phyloP scores from a whole-genome alignment of 163 green algal species.

The Chloromonas sp. region DNA sequence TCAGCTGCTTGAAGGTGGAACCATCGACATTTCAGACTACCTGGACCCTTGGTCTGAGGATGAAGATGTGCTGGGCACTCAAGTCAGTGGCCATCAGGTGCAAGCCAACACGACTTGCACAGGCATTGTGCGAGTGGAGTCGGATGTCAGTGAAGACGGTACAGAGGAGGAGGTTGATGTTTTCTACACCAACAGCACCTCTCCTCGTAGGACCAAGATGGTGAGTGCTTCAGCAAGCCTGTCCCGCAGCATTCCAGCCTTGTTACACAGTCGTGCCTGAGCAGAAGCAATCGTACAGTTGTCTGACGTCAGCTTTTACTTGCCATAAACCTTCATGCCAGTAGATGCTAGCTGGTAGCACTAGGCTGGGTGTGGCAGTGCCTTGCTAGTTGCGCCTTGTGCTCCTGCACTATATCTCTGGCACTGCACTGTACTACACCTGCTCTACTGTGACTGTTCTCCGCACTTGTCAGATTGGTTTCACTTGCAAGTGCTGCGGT shows the following conservation, averaged over 20 bases:
- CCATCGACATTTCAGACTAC: neutral
- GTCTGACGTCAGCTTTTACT: too few species aligned
- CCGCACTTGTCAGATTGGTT: neutral
- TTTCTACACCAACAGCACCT: neutral
- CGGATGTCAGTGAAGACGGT: neutral
- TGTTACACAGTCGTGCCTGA: too few species aligned
- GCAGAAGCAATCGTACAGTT: too few species aligned
- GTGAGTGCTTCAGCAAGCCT: neutral
- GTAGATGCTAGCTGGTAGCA: too few species aligned
- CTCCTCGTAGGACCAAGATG: constrained; percentile 7
- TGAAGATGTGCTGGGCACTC: too few species aligned
- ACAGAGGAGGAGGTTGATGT: neutral
- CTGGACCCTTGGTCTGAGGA: neutral
- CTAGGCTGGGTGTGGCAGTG: too few species aligned
- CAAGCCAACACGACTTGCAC: neutral
- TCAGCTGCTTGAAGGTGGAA: neutral
- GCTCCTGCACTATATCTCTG: too few species aligned
- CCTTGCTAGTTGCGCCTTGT: too few species aligned
- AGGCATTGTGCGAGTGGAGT: neutral
- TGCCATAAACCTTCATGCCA: too few species aligned
- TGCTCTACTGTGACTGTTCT: too few species aligned
- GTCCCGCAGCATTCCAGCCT: too few species aligned
- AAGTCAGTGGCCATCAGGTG: neutral
- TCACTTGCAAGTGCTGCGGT: constrained; percentile 8
- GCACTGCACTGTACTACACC: too few species aligned